Conservation (phyloP, 306 rosid species). For the Quercus wislizeni region DNA sequence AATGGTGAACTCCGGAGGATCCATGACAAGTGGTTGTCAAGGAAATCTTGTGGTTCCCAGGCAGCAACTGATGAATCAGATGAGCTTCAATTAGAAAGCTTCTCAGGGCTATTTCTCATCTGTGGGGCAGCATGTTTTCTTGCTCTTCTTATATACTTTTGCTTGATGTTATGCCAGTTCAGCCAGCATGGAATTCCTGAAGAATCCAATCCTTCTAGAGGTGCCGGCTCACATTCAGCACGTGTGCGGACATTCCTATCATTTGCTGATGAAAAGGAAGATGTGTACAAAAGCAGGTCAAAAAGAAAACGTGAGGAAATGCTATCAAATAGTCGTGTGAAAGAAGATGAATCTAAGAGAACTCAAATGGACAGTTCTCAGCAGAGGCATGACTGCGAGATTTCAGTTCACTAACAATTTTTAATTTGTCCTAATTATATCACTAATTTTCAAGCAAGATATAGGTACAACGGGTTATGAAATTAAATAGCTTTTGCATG, state of each 20-base stretch:
- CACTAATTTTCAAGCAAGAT: no score
- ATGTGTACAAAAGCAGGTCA: conserved; percentile 2
- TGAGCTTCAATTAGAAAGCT: conserved; percentile 37
- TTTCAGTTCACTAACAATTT: no score
- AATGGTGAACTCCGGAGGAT: conserved; percentile 39
- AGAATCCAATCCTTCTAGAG: conserved; percentile 10
- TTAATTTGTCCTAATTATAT: no score
- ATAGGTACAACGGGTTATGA: no score
- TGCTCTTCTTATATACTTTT: conserved; percentile 25
- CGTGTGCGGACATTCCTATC: conserved; percentile 18
- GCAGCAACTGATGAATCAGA: conserved; percentile 6
- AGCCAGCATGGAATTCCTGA: conserved; percentile 4
- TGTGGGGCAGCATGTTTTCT: conserved; percentile 23
- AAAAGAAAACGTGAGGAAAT: conserved; percentile 40
- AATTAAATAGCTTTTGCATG: no score
- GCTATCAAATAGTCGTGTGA: neutral
- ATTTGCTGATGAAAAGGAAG: conserved; percentile 31
- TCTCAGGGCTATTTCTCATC: conserved; percentile 42
- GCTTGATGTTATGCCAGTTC: conserved; percentile 22
- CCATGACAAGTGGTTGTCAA: conserved; percentile 43
- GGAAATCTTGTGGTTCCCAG: conserved; percentile 23
- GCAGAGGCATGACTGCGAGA: neutral
- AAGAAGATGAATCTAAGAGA: conserved; percentile 24
- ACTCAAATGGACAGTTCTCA: neutral
- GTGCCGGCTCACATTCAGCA: conserved; percentile 5